Evolutionary conservation across 2,329 filamentous ascomycete genomes (phyloP).

Genomic region (Didymella glomerata): DNA sequence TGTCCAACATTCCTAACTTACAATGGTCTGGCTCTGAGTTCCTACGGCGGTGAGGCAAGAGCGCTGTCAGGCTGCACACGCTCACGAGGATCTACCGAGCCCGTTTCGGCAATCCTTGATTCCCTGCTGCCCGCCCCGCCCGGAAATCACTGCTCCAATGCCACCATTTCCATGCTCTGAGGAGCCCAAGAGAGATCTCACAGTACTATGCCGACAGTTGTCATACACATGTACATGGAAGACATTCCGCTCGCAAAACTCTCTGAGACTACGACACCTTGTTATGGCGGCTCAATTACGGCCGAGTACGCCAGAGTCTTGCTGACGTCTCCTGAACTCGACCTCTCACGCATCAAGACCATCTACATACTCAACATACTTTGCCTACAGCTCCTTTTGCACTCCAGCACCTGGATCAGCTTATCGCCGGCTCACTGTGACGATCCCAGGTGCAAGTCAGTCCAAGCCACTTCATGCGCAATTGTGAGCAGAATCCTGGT

Average conservation of each 20-base stretch:
- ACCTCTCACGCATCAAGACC: background rate
- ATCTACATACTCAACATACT: background rate
- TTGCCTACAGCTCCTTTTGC: background rate
- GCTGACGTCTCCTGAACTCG: background rate
- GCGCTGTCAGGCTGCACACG: background rate
- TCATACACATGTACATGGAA: background rate
- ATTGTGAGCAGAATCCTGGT: background rate
- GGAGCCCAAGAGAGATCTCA: background rate
- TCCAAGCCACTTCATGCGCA: background rate
- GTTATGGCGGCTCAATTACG: background rate
- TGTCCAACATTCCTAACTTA: constrained; percentile 8
- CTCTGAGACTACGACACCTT: background rate
- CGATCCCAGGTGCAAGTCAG: background rate
- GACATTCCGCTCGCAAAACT: background rate
- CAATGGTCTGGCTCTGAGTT: background rate
- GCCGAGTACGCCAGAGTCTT: background rate
- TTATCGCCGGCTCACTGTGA: background rate
- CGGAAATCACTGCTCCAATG: background rate
- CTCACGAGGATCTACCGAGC: constrained; percentile 9
- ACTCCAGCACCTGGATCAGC: background rate
- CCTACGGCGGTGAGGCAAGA: background rate
- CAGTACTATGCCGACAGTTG: background rate
- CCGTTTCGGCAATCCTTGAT: constrained; percentile 4
- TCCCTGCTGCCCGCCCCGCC: background rate
- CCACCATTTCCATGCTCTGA: background rate